These are phyloP conservation scores for Arthrobotrys megalospora DNA, from an alignment of 2,329 filamentous ascomycete species.

Conservation along the genomic window DNA sequence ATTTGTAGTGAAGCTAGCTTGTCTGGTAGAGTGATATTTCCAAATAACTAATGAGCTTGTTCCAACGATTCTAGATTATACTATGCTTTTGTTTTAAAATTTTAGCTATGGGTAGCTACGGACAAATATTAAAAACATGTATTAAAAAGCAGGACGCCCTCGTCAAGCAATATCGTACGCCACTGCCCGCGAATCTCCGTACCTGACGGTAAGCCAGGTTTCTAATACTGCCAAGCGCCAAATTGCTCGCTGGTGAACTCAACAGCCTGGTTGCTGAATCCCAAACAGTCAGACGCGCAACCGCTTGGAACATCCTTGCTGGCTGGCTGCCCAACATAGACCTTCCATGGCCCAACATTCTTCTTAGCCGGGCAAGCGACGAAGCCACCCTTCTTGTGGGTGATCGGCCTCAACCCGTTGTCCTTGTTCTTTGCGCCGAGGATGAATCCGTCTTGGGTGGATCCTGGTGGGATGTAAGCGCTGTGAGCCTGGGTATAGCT, in stretches of 20 bases:
- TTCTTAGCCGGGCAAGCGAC: constrained; percentile 46
- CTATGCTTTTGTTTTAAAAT: too few species aligned
- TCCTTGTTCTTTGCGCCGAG: constrained; percentile 44
- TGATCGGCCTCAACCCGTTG: constrained; percentile 48
- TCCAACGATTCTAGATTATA: too few species aligned
- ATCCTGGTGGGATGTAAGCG: constrained; percentile 70
- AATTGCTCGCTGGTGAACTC: constrained; percentile 43
- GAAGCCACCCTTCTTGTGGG: constrained; percentile 42
- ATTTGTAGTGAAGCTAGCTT: too few species aligned
- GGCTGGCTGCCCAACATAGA: constrained; percentile 51
- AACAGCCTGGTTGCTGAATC: constrained; percentile 45
- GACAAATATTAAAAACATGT: not conserved
- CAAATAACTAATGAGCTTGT: too few species aligned
- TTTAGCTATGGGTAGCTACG: not conserved
- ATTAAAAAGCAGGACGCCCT: not conserved
- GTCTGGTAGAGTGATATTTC: too few species aligned
- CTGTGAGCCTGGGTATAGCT: constrained; percentile 75
- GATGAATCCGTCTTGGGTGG: constrained; percentile 71
- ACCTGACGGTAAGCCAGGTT: not conserved
- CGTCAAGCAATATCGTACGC: not conserved
- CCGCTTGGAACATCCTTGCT: constrained; percentile 47
- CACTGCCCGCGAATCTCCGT: not conserved
- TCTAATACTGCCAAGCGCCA: constrained; percentile 61
- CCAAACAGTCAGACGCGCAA: constrained; percentile 45
- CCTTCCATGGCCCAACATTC: constrained; percentile 48